Evolutionary conservation across 768 basidiomycete genomes (phyloP), one percentile per base, ranked within the genome.

Genomic region (Tricholomella constricta): DNA sequence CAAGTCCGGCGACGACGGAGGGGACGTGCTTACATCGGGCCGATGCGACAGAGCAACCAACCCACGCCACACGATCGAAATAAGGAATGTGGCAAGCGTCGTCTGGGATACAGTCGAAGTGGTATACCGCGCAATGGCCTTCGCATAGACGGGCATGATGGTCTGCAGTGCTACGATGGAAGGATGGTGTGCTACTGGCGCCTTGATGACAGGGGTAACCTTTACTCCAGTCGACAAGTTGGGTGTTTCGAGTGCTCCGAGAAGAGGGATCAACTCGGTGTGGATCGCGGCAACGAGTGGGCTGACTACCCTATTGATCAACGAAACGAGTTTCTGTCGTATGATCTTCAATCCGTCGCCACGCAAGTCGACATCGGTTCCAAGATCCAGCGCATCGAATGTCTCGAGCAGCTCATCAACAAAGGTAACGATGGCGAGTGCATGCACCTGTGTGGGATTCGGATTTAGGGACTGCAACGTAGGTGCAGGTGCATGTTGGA

Each of bases 11-110:
- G 77, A 73, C 7, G 73, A 65, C 0, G 78, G 69, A 3, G 76
- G 71, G 9, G 75, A 69, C 6, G 69, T 64, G 8, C 71, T 68
- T 3, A 66, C 58, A 41, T 74, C 69, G 11, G 74, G 72, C n/a
- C 91, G 81, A 65, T 88, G 78, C 10, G 87, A 77, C 26, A 92
- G 63, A 19, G 88, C 86, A 23, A 91, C 82, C 46, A 91, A 74
- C 7, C 80, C 83, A 19, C 81, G 84, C 90, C 91, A 93, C 2
- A 89, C 70, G 1, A 89, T 67, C 15, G 83, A 84, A 60, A 91
- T 90, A 56, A 89, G 76, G 58, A 91, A 78, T 2, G 85, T 81
- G 0, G 88, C 88, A 14, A 91, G 75, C 1, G 77, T 69, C 14
- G 81, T 71, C 58, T 93, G 86, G 0, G 86, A 78, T 8, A 77